Evolutionary conservation across 2,329 filamentous ascomycete species (phyloP), one percentile per base, ranked within the genome.

Genomic region (Teratosphaeria nubilosa): DNA sequence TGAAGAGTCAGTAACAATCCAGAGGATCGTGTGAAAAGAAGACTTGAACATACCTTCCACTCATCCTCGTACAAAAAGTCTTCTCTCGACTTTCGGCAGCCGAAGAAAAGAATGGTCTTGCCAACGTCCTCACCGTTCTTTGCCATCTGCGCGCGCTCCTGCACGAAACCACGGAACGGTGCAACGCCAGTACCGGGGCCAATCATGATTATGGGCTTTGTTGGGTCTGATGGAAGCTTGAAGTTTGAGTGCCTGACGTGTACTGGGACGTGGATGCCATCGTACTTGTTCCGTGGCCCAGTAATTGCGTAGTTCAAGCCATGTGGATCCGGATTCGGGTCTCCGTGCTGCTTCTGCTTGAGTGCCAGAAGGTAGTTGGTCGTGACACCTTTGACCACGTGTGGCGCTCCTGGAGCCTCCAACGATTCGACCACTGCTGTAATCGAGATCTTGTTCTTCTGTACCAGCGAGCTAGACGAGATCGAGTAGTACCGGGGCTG

Each of bases 401-500:
- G 86, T 32, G 83, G 79, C 54, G 90, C 86, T 64, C 88, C 88
- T 22, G 90, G 86, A 63, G 95, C 82, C 59, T 83, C 76, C 66
- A 91, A 82, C 13, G 86, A 90, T 73, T 97, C 94, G 59, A 99
- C 92, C 48, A 97, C 87, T 58, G 92, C 92, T 16, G 94, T 99
- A 68, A 99, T 88, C 60, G 94, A 90, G 65, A 99, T 91, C 78
- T 91, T 92, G 76, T 95, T 86, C 72, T 94, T 91, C 72, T 99
- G 91, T 16, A 95, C 91, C 9, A 91, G 74, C 6, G 94, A 96
- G 0, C 94, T 97, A 1, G 95, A 99, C 1, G 94, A 99, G 74
- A 99, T 99, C 54, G 95, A 99, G 79, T 99, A 99, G 81, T 97
- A 99, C 54, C 94, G 90, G 45, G 94, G 92, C 75, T 99, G 94